A percentile compares a stretch with the other conserved stretches of the same genome.
These are phyloP conservation scores for Hirsutella rhossiliensis DNA, from an alignment of 2,329 filamentous ascomycete genomes.

Conservation along the genomic window DNA sequence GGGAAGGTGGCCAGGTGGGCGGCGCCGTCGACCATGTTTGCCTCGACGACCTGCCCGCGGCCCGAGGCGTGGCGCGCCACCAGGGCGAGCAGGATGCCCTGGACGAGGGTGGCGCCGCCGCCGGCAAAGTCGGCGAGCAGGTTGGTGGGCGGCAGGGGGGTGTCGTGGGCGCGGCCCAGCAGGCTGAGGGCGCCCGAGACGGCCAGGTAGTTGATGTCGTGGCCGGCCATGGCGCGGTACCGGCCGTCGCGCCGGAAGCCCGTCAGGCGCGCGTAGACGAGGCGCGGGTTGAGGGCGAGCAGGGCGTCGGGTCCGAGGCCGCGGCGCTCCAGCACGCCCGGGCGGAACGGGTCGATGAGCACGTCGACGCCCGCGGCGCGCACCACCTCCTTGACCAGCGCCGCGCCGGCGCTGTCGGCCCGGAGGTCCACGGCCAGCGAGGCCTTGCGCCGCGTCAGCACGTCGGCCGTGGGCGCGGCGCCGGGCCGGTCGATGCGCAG, in stretches of 20 bases:
- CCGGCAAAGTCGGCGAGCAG: conserved; percentile 86
- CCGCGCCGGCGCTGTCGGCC: conserved; percentile 42
- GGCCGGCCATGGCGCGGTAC: conserved; percentile 80
- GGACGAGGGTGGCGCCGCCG: conserved; percentile 69
- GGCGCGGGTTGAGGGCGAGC: conserved; percentile 52
- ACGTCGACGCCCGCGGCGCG: conserved; percentile 64
- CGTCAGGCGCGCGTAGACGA: conserved; percentile 79
- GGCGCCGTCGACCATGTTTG: conserved; percentile 91
- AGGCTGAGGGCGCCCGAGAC: conserved; percentile 69
- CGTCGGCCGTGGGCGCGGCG: conserved; percentile 46
- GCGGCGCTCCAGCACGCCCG: conserved; percentile 77
- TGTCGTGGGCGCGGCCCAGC: conserved; percentile 57
- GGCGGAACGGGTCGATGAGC: conserved; percentile 86
- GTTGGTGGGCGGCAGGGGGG: conserved; percentile 71
- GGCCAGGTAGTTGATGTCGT: conserved; percentile 94
- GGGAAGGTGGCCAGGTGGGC: conserved; percentile 71
- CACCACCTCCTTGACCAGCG: conserved; percentile 56
- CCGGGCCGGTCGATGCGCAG: conserved; percentile 68
- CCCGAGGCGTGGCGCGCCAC: conserved; percentile 52
- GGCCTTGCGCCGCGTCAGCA: conserved; percentile 68
- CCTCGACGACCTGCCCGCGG: conserved; percentile 78
- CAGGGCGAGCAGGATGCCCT: conserved; percentile 73
- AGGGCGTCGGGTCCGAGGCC: conserved; percentile 64
- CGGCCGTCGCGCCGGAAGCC: conserved; percentile 81
- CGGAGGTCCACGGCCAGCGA: conserved; percentile 77